These are phyloP conservation scores for Auricularia sp. DNA, from an alignment of 768 basidiomycete species.

Conservation along the genomic window DNA sequence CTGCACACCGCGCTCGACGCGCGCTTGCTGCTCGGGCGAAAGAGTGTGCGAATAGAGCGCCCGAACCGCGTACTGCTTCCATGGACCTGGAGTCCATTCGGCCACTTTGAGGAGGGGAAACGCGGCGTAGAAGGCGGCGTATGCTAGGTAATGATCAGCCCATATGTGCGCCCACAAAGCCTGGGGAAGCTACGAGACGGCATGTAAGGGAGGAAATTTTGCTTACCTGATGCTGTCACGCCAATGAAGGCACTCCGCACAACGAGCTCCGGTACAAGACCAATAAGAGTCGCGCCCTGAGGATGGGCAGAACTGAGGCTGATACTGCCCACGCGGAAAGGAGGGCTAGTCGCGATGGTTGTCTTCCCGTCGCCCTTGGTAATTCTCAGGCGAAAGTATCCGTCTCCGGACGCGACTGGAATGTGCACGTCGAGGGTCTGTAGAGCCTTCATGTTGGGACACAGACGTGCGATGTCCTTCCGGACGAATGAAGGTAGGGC, in stretches of 20 bases:
- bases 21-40: slow-evolving; percentile 7
- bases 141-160: background rate
- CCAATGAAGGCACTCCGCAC: slow-evolving; percentile 7
- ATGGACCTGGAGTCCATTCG: slow-evolving; percentile 11
- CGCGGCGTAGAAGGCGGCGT: slow-evolving; percentile 11
- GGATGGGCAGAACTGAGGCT: slow-evolving; percentile 9
- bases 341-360: slow-evolving; percentile 9
- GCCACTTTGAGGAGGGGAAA: slow-evolving; percentile 12
- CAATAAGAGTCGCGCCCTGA: slow-evolving; percentile 10
- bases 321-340: slow-evolving; percentile 11
- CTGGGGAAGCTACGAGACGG: too few relatives aligned
- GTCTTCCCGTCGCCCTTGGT: slow-evolving; percentile 6
- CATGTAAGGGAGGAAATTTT: too few relatives aligned
- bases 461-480: slow-evolving; percentile 7
- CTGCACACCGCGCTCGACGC: slow-evolving; percentile 3
- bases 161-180: too few relatives aligned
- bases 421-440: slow-evolving; percentile 11
- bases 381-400: slow-evolving; percentile 11
- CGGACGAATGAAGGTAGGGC: slow-evolving; percentile 3
- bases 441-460: slow-evolving; percentile 2
- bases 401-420: slow-evolving; percentile 11
- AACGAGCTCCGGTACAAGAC: slow-evolving; percentile 10
- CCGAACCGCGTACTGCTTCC: slow-evolving; percentile 8
- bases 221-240: slow-evolving; percentile 2
- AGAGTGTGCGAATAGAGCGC: slow-evolving; percentile 7